These are phyloP conservation scores for Emergomyces orientalis DNA, from an alignment of 2,329 filamentous ascomycete genomes.

Conservation along the genomic window DNA sequence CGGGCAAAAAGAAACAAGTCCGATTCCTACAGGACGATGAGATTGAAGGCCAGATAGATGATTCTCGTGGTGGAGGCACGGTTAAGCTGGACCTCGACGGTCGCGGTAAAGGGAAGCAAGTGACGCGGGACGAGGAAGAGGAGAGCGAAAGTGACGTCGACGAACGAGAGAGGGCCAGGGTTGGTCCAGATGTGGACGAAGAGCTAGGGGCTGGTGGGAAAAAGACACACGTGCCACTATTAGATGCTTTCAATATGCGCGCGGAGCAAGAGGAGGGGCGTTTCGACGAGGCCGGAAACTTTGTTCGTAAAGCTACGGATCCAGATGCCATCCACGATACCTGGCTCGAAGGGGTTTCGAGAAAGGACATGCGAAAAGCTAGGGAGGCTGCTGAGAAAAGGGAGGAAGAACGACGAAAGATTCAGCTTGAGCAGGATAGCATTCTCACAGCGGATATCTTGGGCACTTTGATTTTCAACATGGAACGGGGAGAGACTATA, in stretches of 20 bases:
- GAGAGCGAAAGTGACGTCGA: conserved; percentile 49
- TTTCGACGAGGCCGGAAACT: conserved; percentile 89
- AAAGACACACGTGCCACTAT: conserved; percentile 84
- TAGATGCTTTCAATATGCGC: conserved; percentile 94
- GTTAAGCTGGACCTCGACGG: conserved; percentile 48
- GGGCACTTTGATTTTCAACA: conserved; percentile 57
- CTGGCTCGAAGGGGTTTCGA: conserved; percentile 87
- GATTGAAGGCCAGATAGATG: conserved; percentile 70
- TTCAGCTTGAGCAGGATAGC: conserved; percentile 64
- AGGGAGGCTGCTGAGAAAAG: conserved; percentile 79
- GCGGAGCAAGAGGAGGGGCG: conserved; percentile 83
- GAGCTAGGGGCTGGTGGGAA: conserved; percentile 84
- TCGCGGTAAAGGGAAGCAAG: conserved; percentile 44
- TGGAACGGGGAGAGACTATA: conserved; percentile 75
- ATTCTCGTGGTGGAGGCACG: conserved; percentile 64
- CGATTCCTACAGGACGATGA: conserved; percentile 51
- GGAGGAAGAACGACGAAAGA: conserved; percentile 63
- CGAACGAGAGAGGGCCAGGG: conserved; percentile 59
- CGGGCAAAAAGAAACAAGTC: conserved; percentile 52
- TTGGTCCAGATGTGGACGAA: conserved; percentile 71
- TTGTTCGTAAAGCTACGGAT: conserved; percentile 76
- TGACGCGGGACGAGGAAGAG: conserved; percentile 53
- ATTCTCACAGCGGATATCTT: conserved; percentile 66
- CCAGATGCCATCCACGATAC: conserved; percentile 83
- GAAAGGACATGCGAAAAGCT: conserved; percentile 84